A percentile compares a stretch with the other conserved stretches of the same genome.
phyloP scores from a whole-genome alignment of 1,139 yeast genomes.

The Geotrichum citri-aurantii region DNA sequence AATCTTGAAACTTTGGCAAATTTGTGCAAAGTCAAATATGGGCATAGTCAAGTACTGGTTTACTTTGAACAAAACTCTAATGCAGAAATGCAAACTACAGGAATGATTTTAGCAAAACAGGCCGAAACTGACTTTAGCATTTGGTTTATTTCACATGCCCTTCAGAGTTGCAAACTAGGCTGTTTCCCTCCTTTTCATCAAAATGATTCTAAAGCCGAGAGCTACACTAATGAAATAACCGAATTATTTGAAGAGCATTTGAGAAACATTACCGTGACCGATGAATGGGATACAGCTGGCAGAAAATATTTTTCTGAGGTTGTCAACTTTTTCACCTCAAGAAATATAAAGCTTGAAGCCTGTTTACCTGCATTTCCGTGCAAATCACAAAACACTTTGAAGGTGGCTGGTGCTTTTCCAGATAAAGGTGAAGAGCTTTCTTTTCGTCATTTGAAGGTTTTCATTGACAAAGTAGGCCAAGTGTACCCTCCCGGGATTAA shows the following conservation, averaged over 20 bases:
- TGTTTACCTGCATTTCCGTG: conserved; percentile 20
- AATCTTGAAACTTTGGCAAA: neutral
- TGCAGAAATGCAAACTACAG: conserved; percentile 10
- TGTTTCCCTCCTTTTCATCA: neutral
- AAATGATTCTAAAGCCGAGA: neutral
- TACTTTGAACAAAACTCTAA: neutral
- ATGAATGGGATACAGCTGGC: conserved; percentile 14
- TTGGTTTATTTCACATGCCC: conserved; percentile 15
- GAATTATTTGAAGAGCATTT: conserved; percentile 15
- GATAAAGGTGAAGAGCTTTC: conserved; percentile 20
- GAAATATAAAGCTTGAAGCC: conserved; percentile 11
- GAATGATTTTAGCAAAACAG: conserved; percentile 3
- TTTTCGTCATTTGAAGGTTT: conserved; percentile 8
- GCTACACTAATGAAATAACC: conserved; percentile 4
- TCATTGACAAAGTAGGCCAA: conserved; percentile 6
- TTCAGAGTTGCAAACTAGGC: conserved; percentile 1
- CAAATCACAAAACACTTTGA: conserved; percentile 17
- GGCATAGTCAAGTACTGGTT: neutral
- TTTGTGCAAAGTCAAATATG: conserved; percentile 3
- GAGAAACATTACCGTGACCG: conserved; percentile 13
- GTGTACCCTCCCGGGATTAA: conserved; percentile 19
- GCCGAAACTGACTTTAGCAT: conserved; percentile 9
- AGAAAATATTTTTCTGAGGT: conserved; percentile 7
- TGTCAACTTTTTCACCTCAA: conserved; percentile 12
- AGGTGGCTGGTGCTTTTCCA: conserved; percentile 16